Base-by-base conservation (phyloP, 164 flowering plant species). In the Nymphaea thermarum region DNA sequence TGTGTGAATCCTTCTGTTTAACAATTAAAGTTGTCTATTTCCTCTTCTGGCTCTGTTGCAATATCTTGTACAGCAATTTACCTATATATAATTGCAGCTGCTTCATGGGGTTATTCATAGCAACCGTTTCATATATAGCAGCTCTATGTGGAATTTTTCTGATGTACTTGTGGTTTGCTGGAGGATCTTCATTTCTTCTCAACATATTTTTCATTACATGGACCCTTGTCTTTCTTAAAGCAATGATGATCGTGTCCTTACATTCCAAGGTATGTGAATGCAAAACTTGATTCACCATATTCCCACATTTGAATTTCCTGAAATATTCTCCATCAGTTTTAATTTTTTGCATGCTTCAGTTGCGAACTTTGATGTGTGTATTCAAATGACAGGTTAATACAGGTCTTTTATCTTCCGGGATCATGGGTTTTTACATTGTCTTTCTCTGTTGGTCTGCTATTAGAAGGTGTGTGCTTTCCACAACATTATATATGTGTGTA, bases 371-470 rank as follows among this genome's bases (percentile, higher is more conserved):
- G 10, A 16, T 55, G 60, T 55, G 60, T 55, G 60, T 55, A 55
- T 71, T 43, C 62, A 70, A 72, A 16, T 15, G 42, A 66, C 88
- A 93, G 96, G 96, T 87, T 6, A 88, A 90, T 67, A 83, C 83
- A 76, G 97, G 97, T 17, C 87, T 89, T 67, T 75, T 93, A 63
- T 89, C 98, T 66, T 86, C 98, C 42, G 97, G 97, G 67, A 84
- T 93, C 57, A 90, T 93, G 96, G 91, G 91, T 59, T 77, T 87
- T 2, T 90, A 93, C 65, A 70, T 87, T 71, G 90, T 90, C 68
- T 93, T 85, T 77, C 87, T 93, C 44, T 93, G 97, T 70, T 93
- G 98, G 98, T 85, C 86, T 76, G 96, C 98, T 62, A 82, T 93
- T 64, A 80, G 91, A 82, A 93, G 98, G 97, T 87, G 60, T 55